These are phyloP conservation scores for Paxillus involutus DNA, from an alignment of 768 basidiomycete species.

Conservation along the genomic window DNA sequence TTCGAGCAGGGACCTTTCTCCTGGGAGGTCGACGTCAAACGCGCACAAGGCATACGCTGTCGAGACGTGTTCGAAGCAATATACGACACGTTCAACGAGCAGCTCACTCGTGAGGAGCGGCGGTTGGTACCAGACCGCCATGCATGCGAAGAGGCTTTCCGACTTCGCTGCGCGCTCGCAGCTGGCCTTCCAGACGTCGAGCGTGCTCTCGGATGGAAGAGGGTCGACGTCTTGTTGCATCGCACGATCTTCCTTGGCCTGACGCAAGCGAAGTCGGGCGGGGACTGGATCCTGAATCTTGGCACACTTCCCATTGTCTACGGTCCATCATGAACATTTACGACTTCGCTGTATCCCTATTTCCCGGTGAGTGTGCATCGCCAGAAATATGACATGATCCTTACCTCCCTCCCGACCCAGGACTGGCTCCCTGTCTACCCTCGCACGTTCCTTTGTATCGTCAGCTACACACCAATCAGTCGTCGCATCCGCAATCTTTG, in stretches of 20 bases:
- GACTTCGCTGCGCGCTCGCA: slow-evolving; percentile 44
- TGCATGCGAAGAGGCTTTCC: slow-evolving; percentile 42
- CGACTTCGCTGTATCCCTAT: slow-evolving; percentile 10
- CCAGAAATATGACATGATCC: not conserved
- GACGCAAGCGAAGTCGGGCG: slow-evolving; percentile 34
- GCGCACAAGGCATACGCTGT: slow-evolving; percentile 45
- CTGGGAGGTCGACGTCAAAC: slow-evolving; percentile 44
- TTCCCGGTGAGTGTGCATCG: slow-evolving; percentile 14
- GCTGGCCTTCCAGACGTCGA: slow-evolving; percentile 41
- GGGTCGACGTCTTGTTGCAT: slow-evolving; percentile 56
- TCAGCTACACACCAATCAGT: slow-evolving; percentile 12
- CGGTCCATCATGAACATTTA: slow-evolving; percentile 10
- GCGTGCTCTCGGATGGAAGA: slow-evolving; percentile 48
- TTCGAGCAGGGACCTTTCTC: slow-evolving; percentile 37
- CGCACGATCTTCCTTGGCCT: slow-evolving; percentile 56
- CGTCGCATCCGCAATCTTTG: slow-evolving; percentile 10
- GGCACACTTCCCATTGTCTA: slow-evolving; percentile 11
- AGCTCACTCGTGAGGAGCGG: slow-evolving; percentile 46
- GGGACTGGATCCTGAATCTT: slow-evolving; percentile 37
- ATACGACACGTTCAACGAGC: slow-evolving; percentile 45
- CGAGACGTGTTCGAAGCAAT: slow-evolving; percentile 62
- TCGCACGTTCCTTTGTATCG: slow-evolving; percentile 17
- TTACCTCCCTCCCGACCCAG: slow-evolving; percentile 8
- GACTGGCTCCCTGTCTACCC: slow-evolving; percentile 20
- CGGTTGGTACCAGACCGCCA: slow-evolving; percentile 28